phyloP scores from a whole-genome alignment of 805 yeast species.

The Candida alai region DNA sequence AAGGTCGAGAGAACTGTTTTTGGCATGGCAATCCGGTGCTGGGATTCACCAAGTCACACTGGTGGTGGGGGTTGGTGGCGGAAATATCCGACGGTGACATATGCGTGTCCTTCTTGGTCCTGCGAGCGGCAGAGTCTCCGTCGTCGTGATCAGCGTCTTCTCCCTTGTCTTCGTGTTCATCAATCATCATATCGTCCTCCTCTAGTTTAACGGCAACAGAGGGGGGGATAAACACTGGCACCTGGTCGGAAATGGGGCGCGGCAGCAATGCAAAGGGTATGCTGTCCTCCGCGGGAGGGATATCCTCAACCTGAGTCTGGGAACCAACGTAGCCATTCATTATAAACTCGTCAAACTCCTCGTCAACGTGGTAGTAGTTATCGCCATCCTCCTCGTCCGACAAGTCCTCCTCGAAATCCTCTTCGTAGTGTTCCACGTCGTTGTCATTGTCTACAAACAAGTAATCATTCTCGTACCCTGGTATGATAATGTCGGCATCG shows the following conservation, averaged over 20 bases:
- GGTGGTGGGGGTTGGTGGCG: constrained; percentile 42
- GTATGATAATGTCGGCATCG: constrained; percentile 15
- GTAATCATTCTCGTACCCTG: constrained; percentile 35
- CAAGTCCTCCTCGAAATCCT: constrained; percentile 36
- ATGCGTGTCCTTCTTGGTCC: too few relatives aligned
- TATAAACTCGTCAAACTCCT: constrained; percentile 28
- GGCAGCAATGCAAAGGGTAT: too few relatives aligned
- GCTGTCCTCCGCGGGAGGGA: too few relatives aligned
- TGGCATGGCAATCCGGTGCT: constrained; percentile 61
- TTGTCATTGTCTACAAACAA: constrained; percentile 21
- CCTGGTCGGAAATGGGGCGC: too few relatives aligned
- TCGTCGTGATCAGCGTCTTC: constrained; percentile 7
- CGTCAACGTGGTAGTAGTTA: constrained; percentile 37
- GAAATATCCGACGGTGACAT: constrained; percentile 29
- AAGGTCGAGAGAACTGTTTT: constrained; percentile 77
- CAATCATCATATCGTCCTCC: constrained; percentile 13
- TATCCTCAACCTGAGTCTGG: constrained; percentile 4
- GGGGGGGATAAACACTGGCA: constrained; percentile 4
- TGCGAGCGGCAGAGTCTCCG: constrained; percentile 1
- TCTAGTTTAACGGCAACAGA: background rate
- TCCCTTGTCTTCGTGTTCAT: constrained; percentile 8
- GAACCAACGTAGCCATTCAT: constrained; percentile 18
- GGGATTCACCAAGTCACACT: constrained; percentile 59
- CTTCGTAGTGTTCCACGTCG: constrained; percentile 13
- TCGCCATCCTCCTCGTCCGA: constrained; percentile 38